phyloP scores from a whole-genome alignment of 2,329 filamentous ascomycete genomes.

The Ilyonectria sp. region DNA sequence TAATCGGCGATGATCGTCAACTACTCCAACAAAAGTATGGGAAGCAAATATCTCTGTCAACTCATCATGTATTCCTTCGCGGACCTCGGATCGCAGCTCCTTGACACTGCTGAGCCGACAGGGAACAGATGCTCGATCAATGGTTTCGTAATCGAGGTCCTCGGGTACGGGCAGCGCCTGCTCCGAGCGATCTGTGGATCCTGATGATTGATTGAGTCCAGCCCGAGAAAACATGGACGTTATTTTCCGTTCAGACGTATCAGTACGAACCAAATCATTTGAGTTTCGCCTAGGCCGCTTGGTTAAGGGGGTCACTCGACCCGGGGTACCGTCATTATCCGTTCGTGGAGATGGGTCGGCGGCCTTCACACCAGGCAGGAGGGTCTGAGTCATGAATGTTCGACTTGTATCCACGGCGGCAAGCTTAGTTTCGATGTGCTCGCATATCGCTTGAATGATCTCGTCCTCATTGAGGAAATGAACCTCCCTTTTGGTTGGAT shows the following conservation, averaged over 20 bases:
- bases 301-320: constrained; percentile 54
- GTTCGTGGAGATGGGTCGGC: constrained; percentile 45
- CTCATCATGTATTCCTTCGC: constrained; percentile 85
- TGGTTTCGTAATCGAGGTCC: constrained; percentile 78
- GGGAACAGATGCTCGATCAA: constrained; percentile 76
- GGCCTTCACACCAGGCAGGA: constrained; percentile 77
- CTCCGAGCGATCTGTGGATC: constrained; percentile 41
- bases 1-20: constrained; percentile 88
- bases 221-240: constrained; percentile 89
- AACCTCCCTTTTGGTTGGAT: constrained; percentile 96
- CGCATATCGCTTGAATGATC: constrained; percentile 89
- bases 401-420: constrained; percentile 93
- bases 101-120: constrained; percentile 90
- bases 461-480: constrained; percentile 99
- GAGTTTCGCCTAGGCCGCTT: constrained; percentile 59
- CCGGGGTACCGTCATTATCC: constrained; percentile 48
- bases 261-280: constrained; percentile 91
- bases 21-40: constrained; percentile 93
- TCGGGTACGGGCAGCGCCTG: constrained; percentile 60
- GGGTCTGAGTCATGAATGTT: constrained; percentile 93
- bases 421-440: constrained; percentile 82
- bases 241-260: constrained; percentile 91
- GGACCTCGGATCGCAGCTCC: constrained; percentile 84
- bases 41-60: constrained; percentile 89
- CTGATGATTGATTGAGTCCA: constrained; percentile 49